Evolutionary conservation across 495 filamentous ascomycete species (phyloP).

Genomic region (Talaromyces trachyspermus): DNA sequence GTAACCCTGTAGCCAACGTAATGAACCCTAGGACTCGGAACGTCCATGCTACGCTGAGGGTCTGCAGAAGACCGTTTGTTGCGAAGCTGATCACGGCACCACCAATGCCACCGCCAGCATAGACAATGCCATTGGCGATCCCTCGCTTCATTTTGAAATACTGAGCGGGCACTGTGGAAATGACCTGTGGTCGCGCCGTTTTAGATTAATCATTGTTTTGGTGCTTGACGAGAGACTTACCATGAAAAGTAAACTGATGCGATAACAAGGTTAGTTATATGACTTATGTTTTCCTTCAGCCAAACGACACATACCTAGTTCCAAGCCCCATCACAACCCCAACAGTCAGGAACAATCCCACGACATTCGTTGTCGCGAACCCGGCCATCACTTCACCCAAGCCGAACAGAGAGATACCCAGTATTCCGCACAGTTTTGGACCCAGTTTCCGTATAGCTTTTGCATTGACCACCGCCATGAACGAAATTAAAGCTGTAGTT

Average conservation of each 20-base stretch:
- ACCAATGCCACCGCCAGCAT: constrained; percentile 46
- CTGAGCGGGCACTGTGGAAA: constrained; percentile 43
- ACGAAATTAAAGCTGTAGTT: constrained; percentile 37
- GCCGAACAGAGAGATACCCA: constrained; percentile 41
- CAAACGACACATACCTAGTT: constrained; percentile 25
- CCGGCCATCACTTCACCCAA: constrained; percentile 42
- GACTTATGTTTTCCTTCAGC: constrained; percentile 1
- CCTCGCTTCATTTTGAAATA: constrained; percentile 49
- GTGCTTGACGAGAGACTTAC: too few species aligned
- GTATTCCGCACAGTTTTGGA: constrained; percentile 31
- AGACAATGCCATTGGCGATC: constrained; percentile 50
- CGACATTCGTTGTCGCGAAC: constrained; percentile 40
- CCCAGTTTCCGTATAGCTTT: constrained; percentile 44
- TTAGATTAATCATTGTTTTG: background rate
- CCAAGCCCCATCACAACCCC: constrained; percentile 49
- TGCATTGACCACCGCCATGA: constrained; percentile 41
- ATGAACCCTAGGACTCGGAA: constrained; percentile 45
- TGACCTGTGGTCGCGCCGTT: constrained; percentile 21
- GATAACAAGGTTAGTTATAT: too few species aligned
- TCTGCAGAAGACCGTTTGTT: constrained; percentile 36
- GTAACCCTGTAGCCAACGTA: constrained; percentile 41
- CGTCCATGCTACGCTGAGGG: constrained; percentile 45
- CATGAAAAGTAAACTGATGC: constrained; percentile 22
- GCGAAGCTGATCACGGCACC: constrained; percentile 43
- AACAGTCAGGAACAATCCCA: constrained; percentile 47